Base-by-base conservation (phyloP, 2,329 filamentous ascomycete genomes). In the Fusarium odoratissimum region DNA sequence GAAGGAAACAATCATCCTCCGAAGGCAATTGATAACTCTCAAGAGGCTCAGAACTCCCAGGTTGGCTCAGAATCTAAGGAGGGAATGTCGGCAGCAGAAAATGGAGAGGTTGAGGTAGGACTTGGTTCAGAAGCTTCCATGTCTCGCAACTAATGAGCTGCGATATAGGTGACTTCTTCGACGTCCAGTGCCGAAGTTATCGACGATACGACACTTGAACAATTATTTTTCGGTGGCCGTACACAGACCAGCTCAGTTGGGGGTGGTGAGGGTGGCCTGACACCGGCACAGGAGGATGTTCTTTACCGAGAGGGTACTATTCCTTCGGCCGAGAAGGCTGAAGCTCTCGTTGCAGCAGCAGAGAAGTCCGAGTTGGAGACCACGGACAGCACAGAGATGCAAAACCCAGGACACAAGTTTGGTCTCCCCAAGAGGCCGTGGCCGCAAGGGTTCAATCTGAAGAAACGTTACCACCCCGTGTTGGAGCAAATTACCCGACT, bases 401-500 rank as follows among this genome's bases (percentile, higher is more conserved):
- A 80, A 40, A 81, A 82, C 6, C 80, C 86, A 19, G 93, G 93
- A n/a, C 87, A 93, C 80, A 97, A 95, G 79, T 98, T 94, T 78
- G 90, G 89, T 8, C 84, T 94, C 71, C 95, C 95, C 3, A 84
- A 86, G 40, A 83, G 91, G 62, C 90, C 92, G 11, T 85, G 95
- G 58, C 88, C 91, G 14, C 87, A 88, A 60, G 78, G 84, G 35
- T 86, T 79, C 87, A 93, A 83, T 82, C 84, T 95, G 76, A 93
- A 95, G 82, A 87, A 93, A 80, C 90, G 96, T 78, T 97, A 98
- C 80, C 93, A 98, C 79, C 90, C 93, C 4, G 87, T 98, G 12
- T 86, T 98, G 52, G 86, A 92, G 73, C 96, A 98, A 84, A 87
- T 98, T 76, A 97, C 95, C 23, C 95, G 95, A 80, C 86, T 97